Base-by-base conservation (phyloP, 345 rosid species). In the Populus nigra region DNA sequence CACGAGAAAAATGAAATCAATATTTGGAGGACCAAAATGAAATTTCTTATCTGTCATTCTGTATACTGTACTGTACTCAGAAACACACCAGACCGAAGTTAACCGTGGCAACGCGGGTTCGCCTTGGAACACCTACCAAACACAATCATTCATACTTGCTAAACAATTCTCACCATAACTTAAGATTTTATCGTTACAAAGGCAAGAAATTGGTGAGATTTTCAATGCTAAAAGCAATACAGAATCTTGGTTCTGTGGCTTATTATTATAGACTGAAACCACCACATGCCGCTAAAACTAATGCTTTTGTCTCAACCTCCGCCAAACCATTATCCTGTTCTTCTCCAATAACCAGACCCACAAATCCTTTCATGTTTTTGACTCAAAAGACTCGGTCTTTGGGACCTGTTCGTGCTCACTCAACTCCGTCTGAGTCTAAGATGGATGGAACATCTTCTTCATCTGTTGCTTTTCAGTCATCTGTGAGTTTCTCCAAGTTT, bases 151-250 rank as follows among this genome's bases (percentile, higher is more conserved):
- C 63, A 13, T 33, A 33, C 20, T 23, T 33, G 20, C 22, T 72
- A 72, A 73, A 11, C 35, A 18, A 73, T 57, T n/a, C 29, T 39
- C 23, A 25, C 57, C 10, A 13, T 9, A n/a, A 10, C 8, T 53
- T 23, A 53, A 1, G 9, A 73, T 15, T 23, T 17, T 36, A 33
- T 33, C 7, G 1, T 41, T 31, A 55, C 55, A 13, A 18, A 38
- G 27, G 23, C 36, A 68, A 76, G 8, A 36, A 68, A 43, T 11
- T 38, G 17, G 41, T 11, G 68, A 20, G 6, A 5, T 75, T 49
- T 73, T 73, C 81, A 82, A 88, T 94, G 97, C 96, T 91, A 31
- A 94, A 88, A 79, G 90, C 93, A 23, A 86, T 92, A 8, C 97
- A 92, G 75, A 82, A 82, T 79, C 80, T 90, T 84, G 86, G 91